Percentiles rank a stretch among this genome's conserved stretches.
phyloP scores from a whole-genome alignment of 139 green algal genomes.

The Chlamydomonas incerta region DNA sequence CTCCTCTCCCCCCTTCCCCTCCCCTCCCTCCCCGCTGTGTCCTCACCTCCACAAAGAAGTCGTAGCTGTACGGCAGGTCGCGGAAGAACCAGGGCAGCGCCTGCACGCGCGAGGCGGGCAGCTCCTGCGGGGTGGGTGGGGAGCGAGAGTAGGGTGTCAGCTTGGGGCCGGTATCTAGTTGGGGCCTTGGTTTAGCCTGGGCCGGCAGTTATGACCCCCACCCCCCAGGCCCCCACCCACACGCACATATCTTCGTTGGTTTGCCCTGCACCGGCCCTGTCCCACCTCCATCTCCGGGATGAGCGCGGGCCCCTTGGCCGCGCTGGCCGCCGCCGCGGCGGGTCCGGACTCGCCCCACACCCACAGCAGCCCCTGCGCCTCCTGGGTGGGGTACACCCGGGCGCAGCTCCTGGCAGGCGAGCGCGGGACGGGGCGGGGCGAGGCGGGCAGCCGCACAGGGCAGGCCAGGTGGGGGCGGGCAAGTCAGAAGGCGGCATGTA shows the following conservation, averaged over 20 bases:
- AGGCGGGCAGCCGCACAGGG: too few species aligned
- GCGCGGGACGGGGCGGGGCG: too few species aligned
- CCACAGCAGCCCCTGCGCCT: slow-evolving; percentile 41
- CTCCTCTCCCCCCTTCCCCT: background rate
- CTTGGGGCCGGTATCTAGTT: too few species aligned
- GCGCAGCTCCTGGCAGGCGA: background rate
- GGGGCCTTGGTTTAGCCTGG: too few species aligned
- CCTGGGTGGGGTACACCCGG: background rate
- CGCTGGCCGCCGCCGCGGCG: background rate
- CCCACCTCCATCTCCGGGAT: background rate
- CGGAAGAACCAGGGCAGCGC: slow-evolving; percentile 26
- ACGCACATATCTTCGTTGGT: too few species aligned
- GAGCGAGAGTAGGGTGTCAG: background rate
- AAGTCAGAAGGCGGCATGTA: too few species aligned
- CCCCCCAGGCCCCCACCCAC: too few species aligned
- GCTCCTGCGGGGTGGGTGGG: background rate
- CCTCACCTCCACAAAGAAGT: slow-evolving; percentile 52
- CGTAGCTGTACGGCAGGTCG: slow-evolving; percentile 31
- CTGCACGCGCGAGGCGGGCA: background rate
- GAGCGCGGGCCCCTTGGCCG: background rate
- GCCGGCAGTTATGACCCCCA: too few species aligned
- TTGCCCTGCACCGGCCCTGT: too few species aligned
- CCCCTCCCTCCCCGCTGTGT: background rate
- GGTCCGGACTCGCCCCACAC: background rate
- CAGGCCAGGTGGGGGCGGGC: too few species aligned